Evolutionary conservation across 495 filamentous ascomycete species (phyloP), one percentile per base, ranked within the genome.

Genomic region (Talaromyces ruber): DNA sequence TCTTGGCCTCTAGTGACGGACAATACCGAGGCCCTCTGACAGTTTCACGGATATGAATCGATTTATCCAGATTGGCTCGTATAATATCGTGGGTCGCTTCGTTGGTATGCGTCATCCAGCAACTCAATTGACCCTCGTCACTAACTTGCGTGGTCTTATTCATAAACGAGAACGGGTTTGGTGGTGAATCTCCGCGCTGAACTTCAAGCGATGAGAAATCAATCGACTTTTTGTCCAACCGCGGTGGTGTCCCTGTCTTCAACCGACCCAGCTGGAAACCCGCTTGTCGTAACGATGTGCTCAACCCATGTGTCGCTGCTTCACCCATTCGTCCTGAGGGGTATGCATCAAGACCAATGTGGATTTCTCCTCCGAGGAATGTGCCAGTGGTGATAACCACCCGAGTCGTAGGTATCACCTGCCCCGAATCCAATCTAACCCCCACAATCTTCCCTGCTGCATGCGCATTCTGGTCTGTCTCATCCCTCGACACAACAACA

Each of bases 301-400:
- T 96, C 43, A 98, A 80, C 1, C 95, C 93, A 65, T 92, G 92
- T 1, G 94, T 97, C 0, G 94, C 92, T 30, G 90, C 90, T 75
- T 98, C 94, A 6, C 94, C 94, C 78, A 98, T 93, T 1, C 94
- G 85, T 0, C 94, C 94, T 0, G 94, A 88, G 0, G 95, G 95
- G 64, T 81, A 94, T 0, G 79, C 82, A 45, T 95, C 84, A 4
- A 98, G 72, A 5, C 94, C 94, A 62, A 98, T 93, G 68, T 98
- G 94, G 61, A 98, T 98, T 72, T 98, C 95, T 24, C 94, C 94
- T 56, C 95, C 90, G 7, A 98, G 76, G 68, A 98, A 98, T 0
- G 94, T 98, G 0, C 94, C 94, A 0, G 94, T 98, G 0, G 94
- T 98, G 66, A 98, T 97, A 45, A 98, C 82, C 22, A 97, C 93